phyloP scores from a whole-genome alignment of 495 filamentous ascomycete genomes.

The Trichocladium antarcticum region DNA sequence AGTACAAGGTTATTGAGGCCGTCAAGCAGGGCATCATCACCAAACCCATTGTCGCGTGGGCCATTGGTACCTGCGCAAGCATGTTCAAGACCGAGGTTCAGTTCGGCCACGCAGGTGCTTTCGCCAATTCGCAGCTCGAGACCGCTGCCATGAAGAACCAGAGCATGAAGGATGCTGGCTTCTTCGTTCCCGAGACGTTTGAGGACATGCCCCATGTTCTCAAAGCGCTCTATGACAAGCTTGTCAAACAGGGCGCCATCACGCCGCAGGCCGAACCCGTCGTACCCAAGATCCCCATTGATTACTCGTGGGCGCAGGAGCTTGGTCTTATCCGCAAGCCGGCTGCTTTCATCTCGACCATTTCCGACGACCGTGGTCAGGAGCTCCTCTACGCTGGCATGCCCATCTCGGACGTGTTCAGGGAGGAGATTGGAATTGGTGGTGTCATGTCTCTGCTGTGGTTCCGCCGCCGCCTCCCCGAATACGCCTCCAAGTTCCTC shows the following conservation, averaged over 20 bases:
- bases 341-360: conserved; percentile 98
- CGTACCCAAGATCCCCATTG: conserved; percentile 97
- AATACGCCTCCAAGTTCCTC: conserved; percentile 95
- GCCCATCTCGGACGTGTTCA: conserved; percentile 99
- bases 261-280: conserved; percentile 77
- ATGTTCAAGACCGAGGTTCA: conserved; percentile 99
- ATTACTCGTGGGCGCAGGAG: conserved; percentile 99
- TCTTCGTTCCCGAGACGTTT: conserved; percentile 87
- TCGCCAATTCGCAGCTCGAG: conserved; percentile 98
- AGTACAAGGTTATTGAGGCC: conserved; percentile 98
- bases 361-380: conserved; percentile 98
- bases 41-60: conserved; percentile 98
- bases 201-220: conserved; percentile 81
- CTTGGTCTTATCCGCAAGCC: conserved; percentile 98
- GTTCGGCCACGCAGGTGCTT: conserved; percentile 96
- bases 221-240: conserved; percentile 67
- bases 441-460: conserved; percentile 99
- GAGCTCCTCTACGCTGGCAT: conserved; percentile 98
- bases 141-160: conserved; percentile 94
- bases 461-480: conserved; percentile 96
- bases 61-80: conserved; percentile 96
- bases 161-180: conserved; percentile 86
- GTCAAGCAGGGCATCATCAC: conserved; percentile 88
- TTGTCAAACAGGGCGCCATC: conserved; percentile 74
- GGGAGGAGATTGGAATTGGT: conserved; percentile 94